Evolutionary conservation across 2,329 filamentous ascomycete genomes (phyloP), one percentile per base, ranked within the genome.

Genomic region (Alternaria angustiovoidea): DNA sequence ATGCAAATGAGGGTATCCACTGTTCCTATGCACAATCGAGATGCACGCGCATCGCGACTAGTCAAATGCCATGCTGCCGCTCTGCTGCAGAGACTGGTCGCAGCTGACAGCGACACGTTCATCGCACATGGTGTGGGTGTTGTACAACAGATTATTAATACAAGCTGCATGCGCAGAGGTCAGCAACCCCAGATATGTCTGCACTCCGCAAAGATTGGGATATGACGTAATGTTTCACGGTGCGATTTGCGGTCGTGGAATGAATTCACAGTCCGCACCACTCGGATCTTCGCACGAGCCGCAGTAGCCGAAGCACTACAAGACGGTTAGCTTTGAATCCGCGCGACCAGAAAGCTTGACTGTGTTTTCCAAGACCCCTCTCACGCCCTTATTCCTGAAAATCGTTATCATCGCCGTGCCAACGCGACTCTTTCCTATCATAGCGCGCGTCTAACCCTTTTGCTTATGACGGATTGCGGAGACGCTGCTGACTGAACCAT

Each of bases 401-500:
- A 39, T 22, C 44, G 36, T 52, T 39, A 22, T 38, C 36, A 36
- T 57, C 30, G 36, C 44, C 24, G 44, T 34, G 51, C 58, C 51
- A 61, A 51, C 32, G 28, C 53, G 20, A 39, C 20, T 61, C 54
- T 57, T 61, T 36, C 57, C 57, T 18, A 16, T 57, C 32, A 22
- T 18, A 52, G 59, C 22, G 5, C 30, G 39, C 32, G 28, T 34
- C 47, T 55, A 41, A 36, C 47, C 58, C 14, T 42, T 32, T 57
- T 54, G 57, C 59, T 57, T 52, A 18, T 49, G 20, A 42, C 16
- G 49, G 36, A 34, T 32, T 59, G 52, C 59, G 36, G 39, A 38
- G 28, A 34, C 42, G 16, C 52, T 60, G 62, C 63, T 68, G 60
- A 69, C 65, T 62, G 63, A 58, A 63, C 60, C 57, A 57, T 52